phyloP scores from a whole-genome alignment of 2,329 filamentous ascomycete genomes.

The Alternaria alternata region DNA sequence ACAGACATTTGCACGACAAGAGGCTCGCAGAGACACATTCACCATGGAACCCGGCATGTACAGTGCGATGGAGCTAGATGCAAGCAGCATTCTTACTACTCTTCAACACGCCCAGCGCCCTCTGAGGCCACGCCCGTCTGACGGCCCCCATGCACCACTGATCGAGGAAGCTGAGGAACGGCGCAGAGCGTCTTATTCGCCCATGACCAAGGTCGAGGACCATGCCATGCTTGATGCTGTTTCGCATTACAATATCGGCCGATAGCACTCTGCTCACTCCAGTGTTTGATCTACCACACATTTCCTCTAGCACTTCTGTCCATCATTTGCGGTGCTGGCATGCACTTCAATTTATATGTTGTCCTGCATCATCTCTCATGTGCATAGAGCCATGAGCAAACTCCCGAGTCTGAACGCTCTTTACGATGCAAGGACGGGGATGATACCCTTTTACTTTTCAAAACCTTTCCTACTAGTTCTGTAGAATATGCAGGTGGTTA shows the following conservation, averaged over 20 bases:
- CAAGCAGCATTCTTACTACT: conserved; percentile 48
- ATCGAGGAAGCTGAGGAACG: conserved; percentile 40
- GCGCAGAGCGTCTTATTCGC: conserved; percentile 34
- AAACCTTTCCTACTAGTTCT: neutral
- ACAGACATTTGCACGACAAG: conserved; percentile 17
- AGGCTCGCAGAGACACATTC: conserved; percentile 32
- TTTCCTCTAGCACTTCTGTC: neutral
- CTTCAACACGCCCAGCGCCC: conserved; percentile 42
- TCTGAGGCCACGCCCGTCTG: conserved; percentile 38
- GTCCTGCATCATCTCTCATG: neutral
- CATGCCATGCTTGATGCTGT: conserved; percentile 10
- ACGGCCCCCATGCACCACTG: conserved; percentile 41
- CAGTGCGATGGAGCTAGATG: conserved; percentile 49
- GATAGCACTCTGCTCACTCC: neutral
- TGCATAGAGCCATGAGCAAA: neutral
- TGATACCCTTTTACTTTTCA: neutral
- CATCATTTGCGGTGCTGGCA: neutral
- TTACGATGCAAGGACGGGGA: neutral
- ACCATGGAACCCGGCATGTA: conserved; percentile 42
- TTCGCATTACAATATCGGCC: conserved; percentile 9
- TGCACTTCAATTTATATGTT: neutral
- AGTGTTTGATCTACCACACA: neutral
- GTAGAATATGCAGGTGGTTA: neutral
- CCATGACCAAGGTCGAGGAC: conserved; percentile 16
- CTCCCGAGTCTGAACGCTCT: neutral